Base-by-base conservation (phyloP, 1,284 basidiomycete genomes). In the Ganoderma meredithae region DNA sequence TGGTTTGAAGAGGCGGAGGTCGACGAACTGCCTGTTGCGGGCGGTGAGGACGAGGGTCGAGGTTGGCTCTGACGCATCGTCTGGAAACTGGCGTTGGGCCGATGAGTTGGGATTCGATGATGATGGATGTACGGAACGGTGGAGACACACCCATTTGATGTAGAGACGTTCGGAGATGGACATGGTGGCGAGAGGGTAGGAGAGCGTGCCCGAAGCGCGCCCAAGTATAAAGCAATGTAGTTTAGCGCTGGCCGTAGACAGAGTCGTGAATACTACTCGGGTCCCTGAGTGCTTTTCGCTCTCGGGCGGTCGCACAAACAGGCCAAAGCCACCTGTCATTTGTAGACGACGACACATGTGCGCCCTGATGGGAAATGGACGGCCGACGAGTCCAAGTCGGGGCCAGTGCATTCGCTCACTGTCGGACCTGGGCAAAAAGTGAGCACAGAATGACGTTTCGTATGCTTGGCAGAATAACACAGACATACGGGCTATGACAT, bases 31-130 rank as follows among this genome's bases (percentile, higher is more conserved):
- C 52, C 56, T 36, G 41, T 47, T 55, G 40, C 63, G 66, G 13
- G 67, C 65, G n/a, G 71, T 71, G 22, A 71, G 65, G 63, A 72
- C 71, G 52, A 69, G 64, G 0, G 71, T 72, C 2, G 71, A 72
- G 41, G 71, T 71, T 2, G 67, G 65, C 44, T 72, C 71, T 9
- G 69, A 66, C 15, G 69, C 60, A 2, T 67, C 60, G 10, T 69
- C 71, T 22, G 71, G 71, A 40, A 69, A 33, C 69, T 72, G 27
- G 47, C n/a, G 47, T 27, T 8, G 47, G 47, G 19, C 15, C 3
- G 43, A 22, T 40, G 25, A 47, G 58, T 49, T n/a, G 6, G n/a
- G n/a, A n/a, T n/a, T n/a, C n/a, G n/a, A n/a, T 10, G 12, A 10
- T 3, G 47, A 49, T 12, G 7, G 10, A 9, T 25, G 6, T 49